Percentiles rank a stretch among this genome's conserved stretches.
Conservation (phyloP, 2,329 filamentous ascomycete species). For the Talaromyces sp. region DNA sequence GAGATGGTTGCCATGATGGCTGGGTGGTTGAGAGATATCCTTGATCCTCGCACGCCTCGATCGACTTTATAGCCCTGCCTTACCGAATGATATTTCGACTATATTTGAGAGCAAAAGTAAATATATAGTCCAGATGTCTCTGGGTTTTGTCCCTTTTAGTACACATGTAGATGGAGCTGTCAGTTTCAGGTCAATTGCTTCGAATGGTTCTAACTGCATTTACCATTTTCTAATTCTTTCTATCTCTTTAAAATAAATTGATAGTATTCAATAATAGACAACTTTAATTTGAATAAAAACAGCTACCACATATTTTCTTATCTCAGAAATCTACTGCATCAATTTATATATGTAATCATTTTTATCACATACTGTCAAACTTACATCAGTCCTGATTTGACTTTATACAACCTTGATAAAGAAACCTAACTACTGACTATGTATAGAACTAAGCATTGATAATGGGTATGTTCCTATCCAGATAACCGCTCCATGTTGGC, state of each 20-base stretch:
- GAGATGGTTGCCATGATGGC: conserved; percentile 1
- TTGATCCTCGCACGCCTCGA: background rate
- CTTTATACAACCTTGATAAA: no score
- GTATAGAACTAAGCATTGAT: conserved; percentile 15
- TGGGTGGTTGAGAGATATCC: background rate
- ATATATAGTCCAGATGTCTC: no score
- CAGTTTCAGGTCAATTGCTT: no score
- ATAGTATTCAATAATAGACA: background rate
- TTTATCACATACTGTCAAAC: background rate
- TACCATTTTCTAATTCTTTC: no score
- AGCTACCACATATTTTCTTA: background rate
- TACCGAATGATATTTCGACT: no score
- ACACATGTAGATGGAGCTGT: no score
- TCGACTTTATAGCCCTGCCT: background rate
- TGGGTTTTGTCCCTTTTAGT: no score
- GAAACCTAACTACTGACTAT: background rate
- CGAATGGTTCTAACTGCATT: no score
- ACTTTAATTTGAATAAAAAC: background rate
- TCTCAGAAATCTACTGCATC: background rate
- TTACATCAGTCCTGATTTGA: background rate
- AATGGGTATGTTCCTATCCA: conserved; percentile 32
- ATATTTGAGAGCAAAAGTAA: no score
- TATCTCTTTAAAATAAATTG: no score
- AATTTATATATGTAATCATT: background rate
- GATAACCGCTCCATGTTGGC: conserved; percentile 51